Conservation (phyloP, 306 rosid genomes). For the Crotalaria pallida region DNA sequence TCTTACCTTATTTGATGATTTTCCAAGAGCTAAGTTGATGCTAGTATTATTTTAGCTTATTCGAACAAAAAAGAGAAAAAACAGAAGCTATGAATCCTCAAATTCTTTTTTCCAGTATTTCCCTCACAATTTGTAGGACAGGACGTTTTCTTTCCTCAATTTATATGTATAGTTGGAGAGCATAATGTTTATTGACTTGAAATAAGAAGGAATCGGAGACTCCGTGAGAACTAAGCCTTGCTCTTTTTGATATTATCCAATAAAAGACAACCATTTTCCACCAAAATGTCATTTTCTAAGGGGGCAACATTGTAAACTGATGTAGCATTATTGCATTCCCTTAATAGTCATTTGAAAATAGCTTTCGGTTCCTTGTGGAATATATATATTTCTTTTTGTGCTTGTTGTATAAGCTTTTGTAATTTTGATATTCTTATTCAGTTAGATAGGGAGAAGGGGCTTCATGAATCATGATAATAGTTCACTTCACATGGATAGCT, state of each 20-base stretch:
- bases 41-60: background rate
- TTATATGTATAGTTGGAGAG: slow-evolving; percentile 29
- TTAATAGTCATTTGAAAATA: slow-evolving; percentile 30
- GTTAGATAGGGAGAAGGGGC: slow-evolving; percentile 28
- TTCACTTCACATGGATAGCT: slow-evolving; percentile 40
- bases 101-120: background rate
- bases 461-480: slow-evolving; percentile 36
- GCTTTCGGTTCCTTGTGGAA: slow-evolving; percentile 42
- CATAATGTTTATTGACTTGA: slow-evolving; percentile 26
- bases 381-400: slow-evolving; percentile 50
- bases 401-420: slow-evolving; percentile 45
- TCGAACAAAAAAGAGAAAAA: background rate
- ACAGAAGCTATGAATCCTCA: background rate
- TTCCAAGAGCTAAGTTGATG: slow-evolving; percentile 9
- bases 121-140: slow-evolving; percentile 18
- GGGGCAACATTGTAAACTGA: slow-evolving; percentile 29
- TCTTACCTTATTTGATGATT: slow-evolving; percentile 7
- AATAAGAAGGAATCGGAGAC: slow-evolving; percentile 37
- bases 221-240: slow-evolving; percentile 31
- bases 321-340: slow-evolving; percentile 21
- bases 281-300: slow-evolving; percentile 44
- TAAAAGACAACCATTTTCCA: slow-evolving; percentile 20
- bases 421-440: slow-evolving; percentile 49
- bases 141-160: slow-evolving; percentile 17
- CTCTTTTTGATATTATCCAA: slow-evolving; percentile 22